These are phyloP conservation scores for Rhazya stricta DNA, from an alignment of 257 asterid genomes.

Conservation along the genomic window DNA sequence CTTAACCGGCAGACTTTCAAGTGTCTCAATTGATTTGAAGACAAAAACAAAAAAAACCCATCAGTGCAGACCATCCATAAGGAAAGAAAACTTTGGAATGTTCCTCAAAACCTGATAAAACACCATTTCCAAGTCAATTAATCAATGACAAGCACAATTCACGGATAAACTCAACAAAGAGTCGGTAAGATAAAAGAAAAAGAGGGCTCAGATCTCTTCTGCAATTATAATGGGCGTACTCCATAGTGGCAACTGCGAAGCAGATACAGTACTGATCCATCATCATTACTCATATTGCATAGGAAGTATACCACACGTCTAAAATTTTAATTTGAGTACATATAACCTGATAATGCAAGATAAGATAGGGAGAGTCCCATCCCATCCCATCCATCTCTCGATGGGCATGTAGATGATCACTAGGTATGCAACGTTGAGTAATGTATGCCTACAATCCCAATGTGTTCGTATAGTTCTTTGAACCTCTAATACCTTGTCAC, in stretches of 20 bases:
- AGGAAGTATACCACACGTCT: not conserved
- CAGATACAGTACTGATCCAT: not conserved
- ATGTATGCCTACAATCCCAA: not conserved
- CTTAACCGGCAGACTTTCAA: constrained; percentile 5
- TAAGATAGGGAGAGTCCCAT: constrained; percentile 18
- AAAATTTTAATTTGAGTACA: not conserved
- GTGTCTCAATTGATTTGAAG: not conserved
- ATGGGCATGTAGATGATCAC: not conserved
- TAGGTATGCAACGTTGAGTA: not conserved
- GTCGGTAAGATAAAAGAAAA: not conserved
- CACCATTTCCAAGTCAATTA: constrained; percentile 33
- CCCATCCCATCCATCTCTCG: constrained; percentile 3
- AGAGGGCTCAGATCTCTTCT: not conserved
- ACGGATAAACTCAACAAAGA: constrained; percentile 12
- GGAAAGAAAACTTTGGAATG: constrained; percentile 29
- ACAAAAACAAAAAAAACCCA: not conserved
- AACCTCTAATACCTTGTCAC: no score
- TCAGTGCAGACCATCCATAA: constrained; percentile 10
- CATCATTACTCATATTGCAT: not conserved
- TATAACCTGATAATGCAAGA: constrained; percentile 11
- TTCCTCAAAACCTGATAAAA: constrained; percentile 28
- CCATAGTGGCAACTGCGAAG: not conserved
- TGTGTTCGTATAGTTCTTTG: no score
- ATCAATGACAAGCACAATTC: constrained; percentile 10
- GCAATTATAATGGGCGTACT: not conserved